Evolutionary conservation across 192 early-diverging fungal species (phyloP).

Genomic region (Coemansia sp.): DNA sequence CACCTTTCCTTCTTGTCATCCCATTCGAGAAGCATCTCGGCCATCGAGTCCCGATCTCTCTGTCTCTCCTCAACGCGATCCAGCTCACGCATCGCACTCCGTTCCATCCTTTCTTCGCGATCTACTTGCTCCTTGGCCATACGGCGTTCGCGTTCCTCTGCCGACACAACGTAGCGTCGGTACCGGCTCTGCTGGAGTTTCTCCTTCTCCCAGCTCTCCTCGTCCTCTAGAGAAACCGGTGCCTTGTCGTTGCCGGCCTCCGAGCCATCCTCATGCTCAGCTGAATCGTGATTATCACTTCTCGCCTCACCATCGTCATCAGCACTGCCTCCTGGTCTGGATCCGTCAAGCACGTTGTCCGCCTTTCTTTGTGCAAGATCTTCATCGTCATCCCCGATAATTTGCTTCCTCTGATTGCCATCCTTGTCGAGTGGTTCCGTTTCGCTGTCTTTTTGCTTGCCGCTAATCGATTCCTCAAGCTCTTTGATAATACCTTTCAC

Average conservation of each 20-base stretch:
- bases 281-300: not conserved
- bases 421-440: not conserved
- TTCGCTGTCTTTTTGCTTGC: not conserved
- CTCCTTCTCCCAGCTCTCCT: constrained; percentile 37
- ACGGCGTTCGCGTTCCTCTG: constrained; percentile 27
- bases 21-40: constrained; percentile 32
- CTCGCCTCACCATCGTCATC: not conserved
- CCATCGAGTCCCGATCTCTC: constrained; percentile 13
- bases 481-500: constrained; percentile 14
- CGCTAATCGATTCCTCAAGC: constrained; percentile 8
- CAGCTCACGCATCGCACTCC: constrained; percentile 36
- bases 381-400: not conserved
- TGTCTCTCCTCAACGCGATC: constrained; percentile 38
- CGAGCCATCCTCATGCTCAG: not conserved
- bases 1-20: constrained; percentile 36
- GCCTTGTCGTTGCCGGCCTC: not conserved
- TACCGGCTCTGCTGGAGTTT: constrained; percentile 9
- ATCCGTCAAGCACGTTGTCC: not conserved
- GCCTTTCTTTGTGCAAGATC: not conserved
- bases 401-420: not conserved
- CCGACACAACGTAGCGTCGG: constrained; percentile 23
- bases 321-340: not conserved
- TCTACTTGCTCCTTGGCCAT: constrained; percentile 19
- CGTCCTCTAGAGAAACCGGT: constrained; percentile 24
- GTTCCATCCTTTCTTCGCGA: constrained; percentile 26